Conservation (phyloP, 495 filamentous ascomycete species). For the Talaromyces trachyspermus region DNA sequence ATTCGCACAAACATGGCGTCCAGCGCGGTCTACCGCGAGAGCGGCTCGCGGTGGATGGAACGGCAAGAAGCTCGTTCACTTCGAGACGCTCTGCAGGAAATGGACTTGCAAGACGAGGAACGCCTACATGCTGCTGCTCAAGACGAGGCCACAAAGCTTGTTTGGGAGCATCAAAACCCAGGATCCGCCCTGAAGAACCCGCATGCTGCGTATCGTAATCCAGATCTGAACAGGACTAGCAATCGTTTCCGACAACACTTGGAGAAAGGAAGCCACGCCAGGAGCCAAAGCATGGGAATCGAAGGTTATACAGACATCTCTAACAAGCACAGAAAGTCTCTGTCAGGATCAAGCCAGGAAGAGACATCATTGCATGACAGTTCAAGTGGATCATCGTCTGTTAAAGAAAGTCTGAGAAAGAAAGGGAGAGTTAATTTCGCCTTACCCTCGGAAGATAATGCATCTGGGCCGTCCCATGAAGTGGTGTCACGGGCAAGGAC, state of each 20-base stretch:
- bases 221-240: constrained; percentile 22
- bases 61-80: constrained; percentile 74
- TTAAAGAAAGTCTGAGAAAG: constrained; percentile 15
- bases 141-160: constrained; percentile 79
- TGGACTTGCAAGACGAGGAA: constrained; percentile 65
- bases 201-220: constrained; percentile 52
- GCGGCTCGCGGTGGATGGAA: constrained; percentile 75
- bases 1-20: constrained; percentile 36
- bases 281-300: constrained; percentile 50
- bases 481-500: constrained; percentile 24
- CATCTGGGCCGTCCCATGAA: constrained; percentile 7
- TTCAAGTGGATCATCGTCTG: neutral
- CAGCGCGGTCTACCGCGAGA: constrained; percentile 67
- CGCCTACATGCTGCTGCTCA: constrained; percentile 68
- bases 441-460: constrained; percentile 21
- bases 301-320: constrained; percentile 23
- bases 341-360: constrained; percentile 5
- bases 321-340: constrained; percentile 10
- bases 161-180: constrained; percentile 74
- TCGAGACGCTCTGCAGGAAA: constrained; percentile 71
- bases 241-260: constrained; percentile 28
- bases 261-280: constrained; percentile 57
- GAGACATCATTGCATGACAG: constrained; percentile 3
- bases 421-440: constrained; percentile 39
- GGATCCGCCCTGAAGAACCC: constrained; percentile 46